Evolutionary conservation across 1,284 basidiomycete species (phyloP), one percentile per base, ranked within the genome.

Genomic region (Stereum hirsutum): DNA sequence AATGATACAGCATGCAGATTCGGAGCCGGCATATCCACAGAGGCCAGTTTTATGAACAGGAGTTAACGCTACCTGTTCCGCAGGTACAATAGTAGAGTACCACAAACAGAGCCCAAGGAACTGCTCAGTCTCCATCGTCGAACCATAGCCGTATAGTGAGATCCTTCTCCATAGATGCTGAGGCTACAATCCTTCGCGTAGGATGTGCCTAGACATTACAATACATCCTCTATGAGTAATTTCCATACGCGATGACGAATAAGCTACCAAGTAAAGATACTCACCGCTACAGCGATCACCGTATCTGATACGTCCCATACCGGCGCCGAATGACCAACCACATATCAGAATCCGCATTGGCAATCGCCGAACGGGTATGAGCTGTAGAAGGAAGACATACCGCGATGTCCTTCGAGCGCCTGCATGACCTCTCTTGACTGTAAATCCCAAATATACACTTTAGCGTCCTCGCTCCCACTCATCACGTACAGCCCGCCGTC

Each of bases 401-500:
- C 89, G 65, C 80, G 69, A 61, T 93, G 91, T 1, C 85, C 89
- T 50, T 86, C 78, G 14, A 95, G 66, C 0, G 78, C 66, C 54
- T 88, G 82, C 6, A 85, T 62, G 5, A 94, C 65, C 52, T 86
- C 70, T 25, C 91, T 75, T 3, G 77, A 83, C 60, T 97, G 93
- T 42, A 98, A 57, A 59, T 97, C 88, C 92, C 93, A 99, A 20
- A 96, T 66, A 49, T 89, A 84, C 12, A 95, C 66, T 53, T 86
- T 89, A 48, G 78, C 75, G 57, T 98, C 93, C 65, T 98, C 95
- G 44, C 88, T 91, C 0, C 94, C 95, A 41, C 87, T 81, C 5
- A 95, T 72, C 39, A 99, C 74, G 58, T 81, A 85, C 51, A 78
- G 74, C 17, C 63, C 56, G 25, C 36, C 39, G n/a, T n/a, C 73